Conservation (phyloP, 2,329 filamentous ascomycete genomes). For the Phaeosphaeriaceae sp. region DNA sequence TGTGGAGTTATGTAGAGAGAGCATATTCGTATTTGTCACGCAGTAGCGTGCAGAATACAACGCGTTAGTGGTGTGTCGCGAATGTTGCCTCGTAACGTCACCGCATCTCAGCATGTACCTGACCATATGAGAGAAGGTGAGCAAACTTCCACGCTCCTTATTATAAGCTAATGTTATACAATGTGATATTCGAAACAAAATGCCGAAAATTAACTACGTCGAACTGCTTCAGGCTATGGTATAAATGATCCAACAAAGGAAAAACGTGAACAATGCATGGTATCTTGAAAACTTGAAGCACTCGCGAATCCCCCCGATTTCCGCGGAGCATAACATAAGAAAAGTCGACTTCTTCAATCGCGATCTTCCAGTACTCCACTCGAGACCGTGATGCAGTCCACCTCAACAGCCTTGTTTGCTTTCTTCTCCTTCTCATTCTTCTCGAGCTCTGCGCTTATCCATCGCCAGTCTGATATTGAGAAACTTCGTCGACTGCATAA, state of each 20-base stretch:
- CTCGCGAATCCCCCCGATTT: neutral
- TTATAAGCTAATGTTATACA: neutral
- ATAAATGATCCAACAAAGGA: neutral
- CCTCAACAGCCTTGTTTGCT: slow-evolving; percentile 11
- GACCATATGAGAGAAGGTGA: neutral
- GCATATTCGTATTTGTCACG: neutral
- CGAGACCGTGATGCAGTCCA: slow-evolving; percentile 17
- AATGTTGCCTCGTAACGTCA: neutral
- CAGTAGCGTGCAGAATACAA: neutral
- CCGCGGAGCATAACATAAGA: neutral
- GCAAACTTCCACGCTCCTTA: neutral
- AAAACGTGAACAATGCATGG: neutral
- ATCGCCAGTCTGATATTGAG: slow-evolving; percentile 28
- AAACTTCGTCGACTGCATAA: slow-evolving; percentile 17
- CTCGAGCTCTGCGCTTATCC: slow-evolving; percentile 22
- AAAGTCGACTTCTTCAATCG: neutral
- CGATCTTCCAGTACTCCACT: slow-evolving; percentile 11
- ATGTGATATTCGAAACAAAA: neutral
- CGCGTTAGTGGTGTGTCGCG: neutral
- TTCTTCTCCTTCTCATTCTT: slow-evolving; percentile 2
- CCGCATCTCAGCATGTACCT: neutral
- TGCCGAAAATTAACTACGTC: neutral
- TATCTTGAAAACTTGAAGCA: neutral
- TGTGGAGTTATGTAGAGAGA: no score
- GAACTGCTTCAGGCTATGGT: neutral